Base-by-base conservation (phyloP, 2,329 filamentous ascomycete genomes). In the Hymenoscyphus fraxineus region DNA sequence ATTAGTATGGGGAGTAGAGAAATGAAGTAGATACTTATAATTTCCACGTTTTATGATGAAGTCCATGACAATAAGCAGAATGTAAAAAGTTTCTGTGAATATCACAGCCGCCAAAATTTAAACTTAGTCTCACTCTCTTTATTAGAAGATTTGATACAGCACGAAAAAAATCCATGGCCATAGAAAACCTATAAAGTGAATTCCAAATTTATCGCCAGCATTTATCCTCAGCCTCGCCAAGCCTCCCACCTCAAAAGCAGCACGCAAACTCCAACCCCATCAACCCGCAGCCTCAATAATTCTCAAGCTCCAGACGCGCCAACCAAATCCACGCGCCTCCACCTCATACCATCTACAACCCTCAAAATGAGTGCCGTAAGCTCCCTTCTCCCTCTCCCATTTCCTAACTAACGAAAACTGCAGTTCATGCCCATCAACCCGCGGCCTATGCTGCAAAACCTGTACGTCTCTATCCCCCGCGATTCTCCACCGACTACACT, bases 371-470 rank as follows among this genome's bases (percentile, higher is more conserved):
- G 66, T 65, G 41, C 63, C 62, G 68, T 69, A 69, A 71, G 65
- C 5, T 44, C 22, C 16, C 38, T 54, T n/a, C 60, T 19, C 44
- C 7, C 15, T 19, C 6, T 47, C 16, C 3, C 4, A n/a, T 31
- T 19, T 51, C 12, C 16, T 16, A 32, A 4, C 35, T 19, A n/a
- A 57, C 72, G 76, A 70, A 76, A 65, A 44, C 35, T 57, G 59
- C 66, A 89, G 86, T 96, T 96, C 81, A 89, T 96, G 78, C 95
- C 95, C 69, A 84, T 98, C 75, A 99, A 99, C 85, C 95, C 95
- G 76, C 92, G 94, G 78, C 95, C 95, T 55, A 93, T 97, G 85
- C 90, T 99, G 77, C 93, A 97, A 82, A 88, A 88, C 76, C 88
- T 97, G 88, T 92, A 87, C 74, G 88, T 85, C 68, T 19, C 10